Evolutionary conservation across 2,329 filamentous ascomycete species (phyloP).

Genomic region (Talaromyces sp.): DNA sequence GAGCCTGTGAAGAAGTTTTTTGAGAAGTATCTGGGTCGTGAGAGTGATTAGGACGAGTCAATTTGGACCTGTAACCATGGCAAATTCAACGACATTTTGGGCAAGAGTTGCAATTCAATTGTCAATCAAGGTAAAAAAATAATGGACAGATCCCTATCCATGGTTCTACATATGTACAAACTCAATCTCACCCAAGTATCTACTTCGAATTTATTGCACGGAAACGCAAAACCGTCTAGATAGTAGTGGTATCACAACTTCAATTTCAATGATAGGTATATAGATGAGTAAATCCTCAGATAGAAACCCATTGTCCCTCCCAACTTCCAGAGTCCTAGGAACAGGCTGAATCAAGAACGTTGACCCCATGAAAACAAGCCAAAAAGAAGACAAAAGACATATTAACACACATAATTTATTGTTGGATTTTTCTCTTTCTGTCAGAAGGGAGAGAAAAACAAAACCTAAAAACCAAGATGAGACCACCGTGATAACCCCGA

Average conservation of each 20-base stretch:
- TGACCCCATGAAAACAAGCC: not conserved
- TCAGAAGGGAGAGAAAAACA: not conserved
- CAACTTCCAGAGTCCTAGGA: slow-evolving; percentile 2
- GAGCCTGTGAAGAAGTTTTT: not conserved
- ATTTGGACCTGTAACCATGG: too few species aligned
- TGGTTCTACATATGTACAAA: too few species aligned
- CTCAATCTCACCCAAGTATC: not conserved
- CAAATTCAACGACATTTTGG: too few species aligned
- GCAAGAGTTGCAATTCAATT: too few species aligned
- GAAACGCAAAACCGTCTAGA: not conserved
- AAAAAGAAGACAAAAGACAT: not conserved
- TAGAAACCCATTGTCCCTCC: not conserved
- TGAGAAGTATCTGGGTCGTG: not conserved
- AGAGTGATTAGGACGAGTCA: not conserved
- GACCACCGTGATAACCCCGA: not conserved
- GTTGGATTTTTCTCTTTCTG: not conserved
- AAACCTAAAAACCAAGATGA: too few species aligned
- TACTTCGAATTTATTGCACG: not conserved
- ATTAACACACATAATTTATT: not conserved
- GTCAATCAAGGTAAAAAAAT: too few species aligned
- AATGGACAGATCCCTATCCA: too few species aligned
- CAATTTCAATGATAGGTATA: not conserved
- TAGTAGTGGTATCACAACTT: slow-evolving; percentile 1
- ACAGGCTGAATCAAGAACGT: not conserved
- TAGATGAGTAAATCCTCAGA: not conserved